A percentile compares a stretch with the other conserved stretches of the same genome.
These are phyloP conservation scores for Gamsiella multidivaricata DNA, from an alignment of 192 early-diverging fungal species.

Conservation along the genomic window DNA sequence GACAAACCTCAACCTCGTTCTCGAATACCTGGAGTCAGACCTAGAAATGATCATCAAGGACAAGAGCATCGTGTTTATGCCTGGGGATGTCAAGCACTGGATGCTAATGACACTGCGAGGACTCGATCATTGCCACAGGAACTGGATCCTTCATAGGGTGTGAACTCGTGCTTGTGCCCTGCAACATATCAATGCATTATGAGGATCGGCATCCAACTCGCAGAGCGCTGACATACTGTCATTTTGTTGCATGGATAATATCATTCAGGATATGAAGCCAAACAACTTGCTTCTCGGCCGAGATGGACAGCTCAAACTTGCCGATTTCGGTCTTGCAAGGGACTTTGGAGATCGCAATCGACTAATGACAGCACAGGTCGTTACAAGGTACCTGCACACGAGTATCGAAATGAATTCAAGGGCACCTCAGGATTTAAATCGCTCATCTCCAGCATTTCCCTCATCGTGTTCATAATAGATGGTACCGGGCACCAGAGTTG, in stretches of 20 bases:
- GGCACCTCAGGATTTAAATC: neutral
- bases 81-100: constrained; percentile 96
- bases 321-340: constrained; percentile 99
- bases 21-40: constrained; percentile 96
- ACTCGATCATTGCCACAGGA: constrained; percentile 89
- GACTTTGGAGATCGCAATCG: constrained; percentile 85
- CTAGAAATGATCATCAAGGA: constrained; percentile 98
- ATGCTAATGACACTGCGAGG: constrained; percentile 96
- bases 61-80: constrained; percentile 86
- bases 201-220: too few relatives aligned
- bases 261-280: constrained; percentile 93
- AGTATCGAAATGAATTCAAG: neutral
- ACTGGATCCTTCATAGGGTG: constrained; percentile 91
- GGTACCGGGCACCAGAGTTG: constrained; percentile 97
- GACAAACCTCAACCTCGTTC: constrained; percentile 90
- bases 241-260: too few relatives aligned
- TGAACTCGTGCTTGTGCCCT: too few relatives aligned
- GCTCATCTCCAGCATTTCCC: neutral
- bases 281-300: constrained; percentile 85
- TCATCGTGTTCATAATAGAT: constrained; percentile 57
- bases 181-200: too few relatives aligned
- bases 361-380: constrained; percentile 93
- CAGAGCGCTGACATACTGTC: too few relatives aligned
- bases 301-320: constrained; percentile 94
- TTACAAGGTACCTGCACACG: constrained; percentile 82